phyloP scores from a whole-genome alignment of 2,329 filamentous ascomycete genomes.

The Pezicula neosporulosa region DNA sequence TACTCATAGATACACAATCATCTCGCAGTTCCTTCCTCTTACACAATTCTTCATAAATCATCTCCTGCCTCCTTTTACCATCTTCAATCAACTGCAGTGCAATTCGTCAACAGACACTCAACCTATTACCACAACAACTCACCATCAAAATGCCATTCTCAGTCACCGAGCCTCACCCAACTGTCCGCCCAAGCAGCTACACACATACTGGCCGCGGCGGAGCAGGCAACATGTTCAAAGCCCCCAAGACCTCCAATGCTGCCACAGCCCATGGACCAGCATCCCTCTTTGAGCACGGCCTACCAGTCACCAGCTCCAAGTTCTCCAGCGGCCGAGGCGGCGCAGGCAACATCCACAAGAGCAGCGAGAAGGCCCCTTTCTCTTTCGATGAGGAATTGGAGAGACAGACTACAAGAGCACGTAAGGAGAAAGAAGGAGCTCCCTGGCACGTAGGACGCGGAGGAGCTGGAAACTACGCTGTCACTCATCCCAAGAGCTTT shows the following conservation, averaged over 20 bases:
- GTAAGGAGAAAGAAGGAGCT: slow-evolving; percentile 19
- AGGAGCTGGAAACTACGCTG: slow-evolving; percentile 25
- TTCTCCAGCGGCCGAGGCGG: slow-evolving; percentile 27
- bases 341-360: slow-evolving; percentile 27
- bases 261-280: slow-evolving; percentile 22
- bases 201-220: slow-evolving; percentile 27
- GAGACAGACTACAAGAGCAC: slow-evolving; percentile 23
- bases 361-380: slow-evolving; percentile 24
- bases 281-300: slow-evolving; percentile 21
- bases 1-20: slow-evolving; percentile 5
- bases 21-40: slow-evolving; percentile 3
- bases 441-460: slow-evolving; percentile 26
- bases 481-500: slow-evolving; percentile 1
- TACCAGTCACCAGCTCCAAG: slow-evolving; percentile 20
- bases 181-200: slow-evolving; percentile 16
- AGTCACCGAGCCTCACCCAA: slow-evolving; percentile 29
- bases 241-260: slow-evolving; percentile 3
- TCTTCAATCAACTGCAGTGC: background rate
- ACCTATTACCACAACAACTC: background rate
- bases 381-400: slow-evolving; percentile 29
- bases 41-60: background rate
- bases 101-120: background rate
- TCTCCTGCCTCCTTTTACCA: background rate
- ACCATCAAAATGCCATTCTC: slow-evolving; percentile 10
- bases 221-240: slow-evolving; percentile 24